Base-by-base conservation (phyloP, 306 rosid genomes). In the Quillaja saponaria region DNA sequence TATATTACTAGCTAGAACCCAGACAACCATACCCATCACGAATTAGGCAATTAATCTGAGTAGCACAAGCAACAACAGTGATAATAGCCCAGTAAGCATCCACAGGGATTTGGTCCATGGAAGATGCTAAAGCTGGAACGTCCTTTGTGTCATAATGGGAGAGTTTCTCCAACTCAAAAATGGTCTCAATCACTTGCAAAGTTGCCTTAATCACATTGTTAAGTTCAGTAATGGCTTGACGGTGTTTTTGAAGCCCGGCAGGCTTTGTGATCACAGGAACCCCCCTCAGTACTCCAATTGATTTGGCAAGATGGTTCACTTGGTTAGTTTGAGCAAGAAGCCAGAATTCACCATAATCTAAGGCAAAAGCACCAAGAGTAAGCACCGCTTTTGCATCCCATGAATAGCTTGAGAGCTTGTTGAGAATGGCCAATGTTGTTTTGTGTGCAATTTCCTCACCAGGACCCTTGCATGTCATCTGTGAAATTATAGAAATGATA, bases 341-440 rank as follows among this genome's bases (percentile, higher is more conserved):
- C 95, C 95, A 90, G 68, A 87, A 80, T 49, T 87, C 92, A 0
- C 95, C 88, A 31, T 63, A 86, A 25, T 90, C 90, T 58, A 82
- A 10, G 0, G 90, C 80, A 52, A 90, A 90, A 15, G 95, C 95
- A 0, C 91, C 87, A 0, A 90, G 60, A 5, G 97, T 72, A 10
- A 90, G 58, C 66, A n/a, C n/a, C n/a, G n/a, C n/a, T n/a, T n/a
- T n/a, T n/a, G n/a, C n/a, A n/a, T n/a, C n/a, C n/a, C n/a, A n/a
- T n/a, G n/a, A n/a, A n/a, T n/a, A n/a, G n/a, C n/a, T n/a, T n/a
- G n/a, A n/a, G n/a, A n/a, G n/a, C 63, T 57, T 37, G 63, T 57
- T 38, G 8, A 57, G 63, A 12, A 57, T 57, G 10, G 48, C 19
- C 16, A 57, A 9, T 10, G 63, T 13, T 16, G 47, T 57, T 39